A percentile compares a stretch with the other conserved stretches of the same genome.
phyloP scores from a whole-genome alignment of 345 rosid species.

The Euphorbia tirucalli region DNA sequence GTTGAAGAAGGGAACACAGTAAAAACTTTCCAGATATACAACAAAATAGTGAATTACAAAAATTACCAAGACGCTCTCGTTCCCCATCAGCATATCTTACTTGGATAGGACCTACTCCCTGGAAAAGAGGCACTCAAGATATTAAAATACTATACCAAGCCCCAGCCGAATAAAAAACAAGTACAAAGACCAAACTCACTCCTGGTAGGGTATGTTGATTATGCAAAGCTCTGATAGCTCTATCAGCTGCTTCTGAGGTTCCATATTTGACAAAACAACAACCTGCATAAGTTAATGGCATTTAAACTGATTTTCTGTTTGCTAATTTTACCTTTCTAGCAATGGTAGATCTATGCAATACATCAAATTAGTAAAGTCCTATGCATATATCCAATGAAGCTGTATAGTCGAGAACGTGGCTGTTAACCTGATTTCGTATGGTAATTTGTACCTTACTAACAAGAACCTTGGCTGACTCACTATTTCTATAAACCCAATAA shows the following conservation, averaged over 20 bases:
- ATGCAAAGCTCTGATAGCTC: conserved; percentile 95
- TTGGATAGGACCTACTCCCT: conserved; percentile 95
- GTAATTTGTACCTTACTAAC: too few species aligned
- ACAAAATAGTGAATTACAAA: not conserved
- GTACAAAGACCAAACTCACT: conserved; percentile 47
- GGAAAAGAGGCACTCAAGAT: conserved; percentile 31
- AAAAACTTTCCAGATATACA: not conserved
- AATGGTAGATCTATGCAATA: conserved; percentile 8
- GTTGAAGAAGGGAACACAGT: conserved; percentile 3
- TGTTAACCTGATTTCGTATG: not conserved
- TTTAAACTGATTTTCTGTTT: conserved; percentile 39
- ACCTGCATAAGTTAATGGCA: conserved; percentile 62
- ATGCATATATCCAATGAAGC: not conserved
- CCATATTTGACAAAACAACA: conserved; percentile 98
- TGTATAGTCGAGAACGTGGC: not conserved
- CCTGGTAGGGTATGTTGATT: conserved; percentile 87
- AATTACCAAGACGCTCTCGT: conserved; percentile 91
- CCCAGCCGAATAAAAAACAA: not conserved
- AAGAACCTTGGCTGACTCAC: not conserved
- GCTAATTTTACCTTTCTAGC: conserved; percentile 25
- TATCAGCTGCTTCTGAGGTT: conserved; percentile 86
- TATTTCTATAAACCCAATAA: too few species aligned
- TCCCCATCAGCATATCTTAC: conserved; percentile 99
- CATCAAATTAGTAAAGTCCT: conserved; percentile 15
- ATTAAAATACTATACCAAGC: conserved; percentile 6